Base-by-base conservation (phyloP, 345 rosid species). In the Aegle marmelos region DNA sequence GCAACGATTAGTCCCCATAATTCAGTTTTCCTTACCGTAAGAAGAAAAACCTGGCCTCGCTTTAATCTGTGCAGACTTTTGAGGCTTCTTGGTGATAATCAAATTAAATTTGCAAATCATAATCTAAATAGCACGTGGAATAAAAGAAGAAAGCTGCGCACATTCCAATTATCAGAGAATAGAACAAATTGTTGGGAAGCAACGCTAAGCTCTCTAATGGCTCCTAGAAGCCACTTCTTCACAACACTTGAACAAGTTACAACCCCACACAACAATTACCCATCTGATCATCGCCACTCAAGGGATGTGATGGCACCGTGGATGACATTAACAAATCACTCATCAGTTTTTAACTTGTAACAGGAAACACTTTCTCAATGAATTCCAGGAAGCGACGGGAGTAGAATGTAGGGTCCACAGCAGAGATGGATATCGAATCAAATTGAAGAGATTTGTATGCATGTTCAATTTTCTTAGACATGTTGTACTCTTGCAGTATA, bases 381-480 rank as follows among this genome's bases (percentile, higher is more conserved):
- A 95, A 95, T 82, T 92, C 90, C 41, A 93, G 85, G 91, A 95
- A 93, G 68, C 98, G 92, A 34, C 73, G 78, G 28, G 98, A 93
- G 83, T 95, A 95, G 87, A 88, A 94, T 2, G 87, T 88, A 8
- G 98, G 99, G 84, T 94, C 98, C 56, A 96, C 97, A 0, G 93
- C 94, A 9, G 98, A 96, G 85, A 96, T 92, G 31, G 94, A 94
- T 22, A 88, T 21, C 66, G 97, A 92, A 88, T 96, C 95, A 45
- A 94, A 96, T 59, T 96, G 98, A 70, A 92, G 81, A 76, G 98
- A 94, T 76, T 96, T 96, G 88, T 91, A 96, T 36, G 98, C 93
- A 24, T 91, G 99, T 66, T 96, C 99, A 36, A 94, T 89, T 90
- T 85, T 96, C 94, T 96, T 94, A 56, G 80, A 79, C 90, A 91